phyloP scores from a whole-genome alignment of 2,329 filamentous ascomycete genomes.

The Zymoseptoria brevis region DNA sequence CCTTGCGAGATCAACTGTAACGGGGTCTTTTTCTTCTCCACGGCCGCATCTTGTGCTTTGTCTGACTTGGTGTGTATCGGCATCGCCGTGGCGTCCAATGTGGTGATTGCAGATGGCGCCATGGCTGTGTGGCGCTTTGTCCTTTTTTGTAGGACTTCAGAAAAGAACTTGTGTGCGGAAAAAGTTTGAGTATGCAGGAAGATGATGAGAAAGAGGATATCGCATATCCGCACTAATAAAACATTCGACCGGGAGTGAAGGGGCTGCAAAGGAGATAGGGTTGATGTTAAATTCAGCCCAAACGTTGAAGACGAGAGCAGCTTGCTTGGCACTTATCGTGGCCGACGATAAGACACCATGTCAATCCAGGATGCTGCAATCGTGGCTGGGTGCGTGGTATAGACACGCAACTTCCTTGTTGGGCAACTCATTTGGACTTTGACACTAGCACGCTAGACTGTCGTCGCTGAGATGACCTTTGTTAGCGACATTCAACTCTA shows the following conservation, averaged over 20 bases:
- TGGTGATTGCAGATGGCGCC: constrained; percentile 25
- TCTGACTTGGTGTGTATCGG: constrained; percentile 5
- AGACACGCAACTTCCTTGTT: neutral
- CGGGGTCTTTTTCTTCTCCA: constrained; percentile 25
- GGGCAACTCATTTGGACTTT: neutral
- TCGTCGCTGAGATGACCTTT: neutral
- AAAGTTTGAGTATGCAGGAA: no score
- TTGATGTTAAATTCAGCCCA: neutral
- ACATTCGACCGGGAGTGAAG: no score
- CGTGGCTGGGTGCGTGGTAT: neutral
- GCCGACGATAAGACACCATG: neutral
- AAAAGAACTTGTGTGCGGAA: neutral
- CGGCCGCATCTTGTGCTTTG: neutral
- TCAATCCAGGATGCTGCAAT: neutral
- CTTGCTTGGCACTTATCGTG: neutral
- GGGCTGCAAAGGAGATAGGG: no score
- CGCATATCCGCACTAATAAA: no score
- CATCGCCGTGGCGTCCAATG: constrained; percentile 10
- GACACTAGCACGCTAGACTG: neutral
- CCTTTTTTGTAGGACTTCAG: no score
- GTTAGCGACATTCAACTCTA: neutral
- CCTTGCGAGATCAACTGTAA: constrained; percentile 40
- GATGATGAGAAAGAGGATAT: no score
- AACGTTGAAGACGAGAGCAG: neutral
- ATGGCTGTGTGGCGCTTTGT: constrained; percentile 8